phyloP scores from a whole-genome alignment of 73 alveolate genomes.

The Halteria grandinella region DNA sequence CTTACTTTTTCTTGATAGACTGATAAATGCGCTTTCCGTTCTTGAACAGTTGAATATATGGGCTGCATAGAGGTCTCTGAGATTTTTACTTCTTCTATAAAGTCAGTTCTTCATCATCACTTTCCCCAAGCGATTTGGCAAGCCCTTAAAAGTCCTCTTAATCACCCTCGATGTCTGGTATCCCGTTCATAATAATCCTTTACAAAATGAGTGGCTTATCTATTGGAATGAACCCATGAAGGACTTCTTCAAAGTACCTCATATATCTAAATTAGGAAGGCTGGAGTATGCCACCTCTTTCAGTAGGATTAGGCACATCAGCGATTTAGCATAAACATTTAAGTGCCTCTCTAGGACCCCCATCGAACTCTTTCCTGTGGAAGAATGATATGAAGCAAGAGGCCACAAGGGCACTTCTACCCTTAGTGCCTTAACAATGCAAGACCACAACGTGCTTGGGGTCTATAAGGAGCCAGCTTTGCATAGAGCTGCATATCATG shows the following conservation, averaged over 20 bases:
- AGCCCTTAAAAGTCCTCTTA: neutral
- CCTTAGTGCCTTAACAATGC: constrained; percentile 57
- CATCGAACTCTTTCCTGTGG: constrained; percentile 16
- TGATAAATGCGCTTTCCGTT: constrained; percentile 11
- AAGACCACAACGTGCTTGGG: constrained; percentile 25
- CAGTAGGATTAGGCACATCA: too few relatives aligned
- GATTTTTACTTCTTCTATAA: neutral
- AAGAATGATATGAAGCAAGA: constrained; percentile 46
- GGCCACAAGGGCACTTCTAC: constrained; percentile 41
- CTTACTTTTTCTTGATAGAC: constrained; percentile 31
- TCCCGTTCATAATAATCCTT: constrained; percentile 44
- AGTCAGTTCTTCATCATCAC: constrained; percentile 23
- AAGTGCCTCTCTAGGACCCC: constrained; percentile 12
- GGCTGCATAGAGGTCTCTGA: constrained; percentile 26
- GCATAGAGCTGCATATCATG: constrained; percentile 46
- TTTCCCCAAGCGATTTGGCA: neutral
- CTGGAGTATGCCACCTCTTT: neutral
- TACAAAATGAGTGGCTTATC: constrained; percentile 20
- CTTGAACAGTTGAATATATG: constrained; percentile 50
- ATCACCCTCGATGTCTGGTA: constrained; percentile 16
- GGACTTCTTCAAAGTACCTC: constrained; percentile 24
- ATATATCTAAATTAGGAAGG: constrained; percentile 47
- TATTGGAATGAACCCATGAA: constrained; percentile 43
- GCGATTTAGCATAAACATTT: constrained; percentile 13
- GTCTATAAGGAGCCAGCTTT: constrained; percentile 53